A percentile compares a stretch with the other conserved stretches of the same genome.
Conservation (phyloP, 75 land plant species). For the Cupressus sempervirens region DNA sequence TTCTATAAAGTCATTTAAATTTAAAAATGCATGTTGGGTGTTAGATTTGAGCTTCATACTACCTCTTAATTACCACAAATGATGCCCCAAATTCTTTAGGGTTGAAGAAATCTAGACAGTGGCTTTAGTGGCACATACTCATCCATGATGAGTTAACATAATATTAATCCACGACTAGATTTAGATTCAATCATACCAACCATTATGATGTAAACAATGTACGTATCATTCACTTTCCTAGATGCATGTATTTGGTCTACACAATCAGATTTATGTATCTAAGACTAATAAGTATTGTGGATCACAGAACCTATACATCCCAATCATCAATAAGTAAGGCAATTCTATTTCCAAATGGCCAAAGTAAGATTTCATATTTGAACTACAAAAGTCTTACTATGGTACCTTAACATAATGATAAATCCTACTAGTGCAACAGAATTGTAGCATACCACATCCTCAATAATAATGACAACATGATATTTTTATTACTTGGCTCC, state of each 20-base stretch:
- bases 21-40: too few relatives aligned
- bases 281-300: background rate
- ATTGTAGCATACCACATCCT: constrained; percentile 73
- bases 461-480: constrained; percentile 64
- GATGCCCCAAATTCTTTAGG: too few relatives aligned
- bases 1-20: too few relatives aligned
- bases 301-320: background rate
- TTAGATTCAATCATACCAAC: background rate
- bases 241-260: background rate
- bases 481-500: constrained; percentile 36
- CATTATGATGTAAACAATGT: background rate
- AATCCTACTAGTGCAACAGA: constrained; percentile 62
- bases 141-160: too few relatives aligned
- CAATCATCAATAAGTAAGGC: too few relatives aligned
- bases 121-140: too few relatives aligned
- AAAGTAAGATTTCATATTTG: background rate
- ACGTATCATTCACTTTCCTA: background rate
- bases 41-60: too few relatives aligned
- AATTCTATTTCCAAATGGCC: background rate
- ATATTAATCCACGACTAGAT: too few relatives aligned
- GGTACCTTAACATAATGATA: constrained; percentile 51
- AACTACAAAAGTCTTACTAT: background rate
- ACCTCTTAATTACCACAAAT: too few relatives aligned
- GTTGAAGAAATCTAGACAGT: too few relatives aligned
- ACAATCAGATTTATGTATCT: too few relatives aligned